Evolutionary conservation across 768 basidiomycete genomes (phyloP).

Genomic region (Termitomyces sp.): DNA sequence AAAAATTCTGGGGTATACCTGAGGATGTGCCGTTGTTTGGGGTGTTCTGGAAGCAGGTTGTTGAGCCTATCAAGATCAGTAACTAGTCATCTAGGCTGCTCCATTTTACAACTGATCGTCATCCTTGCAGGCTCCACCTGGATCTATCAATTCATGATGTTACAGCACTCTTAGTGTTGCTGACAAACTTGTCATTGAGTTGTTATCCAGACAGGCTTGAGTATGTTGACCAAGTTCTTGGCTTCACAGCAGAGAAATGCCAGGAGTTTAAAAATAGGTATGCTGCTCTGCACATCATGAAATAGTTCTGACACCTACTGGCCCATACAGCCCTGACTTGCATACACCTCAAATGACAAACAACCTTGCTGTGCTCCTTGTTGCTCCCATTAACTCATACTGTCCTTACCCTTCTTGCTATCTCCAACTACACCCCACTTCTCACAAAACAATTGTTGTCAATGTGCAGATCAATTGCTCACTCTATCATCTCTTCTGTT

Average conservation of each 20-base stretch:
- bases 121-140: constrained; percentile 76
- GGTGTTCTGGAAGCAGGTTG: constrained; percentile 98
- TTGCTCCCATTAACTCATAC: constrained; percentile 95
- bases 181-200: constrained; percentile 92
- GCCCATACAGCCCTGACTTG: constrained; percentile 68
- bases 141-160: constrained; percentile 97
- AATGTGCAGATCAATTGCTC: constrained; percentile 88
- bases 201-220: constrained; percentile 97
- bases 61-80: constrained; percentile 92
- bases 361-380: constrained; percentile 88
- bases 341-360: constrained; percentile 83
- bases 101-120: not conserved
- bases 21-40: constrained; percentile 95
- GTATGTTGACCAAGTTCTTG: constrained; percentile 95
- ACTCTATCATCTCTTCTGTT: constrained; percentile 91
- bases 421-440: constrained; percentile 85
- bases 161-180: constrained; percentile 91
- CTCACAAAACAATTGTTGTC: constrained; percentile 85
- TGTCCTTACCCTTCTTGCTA: constrained; percentile 93
- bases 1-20: constrained; percentile 93
- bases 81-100: not conserved
- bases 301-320: constrained; percentile 7
- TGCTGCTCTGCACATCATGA: not conserved
- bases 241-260: constrained; percentile 84
- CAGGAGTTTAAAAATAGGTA: constrained; percentile 83